Conservation (phyloP, 164 flowering plant species). For the Malania oleifera region DNA sequence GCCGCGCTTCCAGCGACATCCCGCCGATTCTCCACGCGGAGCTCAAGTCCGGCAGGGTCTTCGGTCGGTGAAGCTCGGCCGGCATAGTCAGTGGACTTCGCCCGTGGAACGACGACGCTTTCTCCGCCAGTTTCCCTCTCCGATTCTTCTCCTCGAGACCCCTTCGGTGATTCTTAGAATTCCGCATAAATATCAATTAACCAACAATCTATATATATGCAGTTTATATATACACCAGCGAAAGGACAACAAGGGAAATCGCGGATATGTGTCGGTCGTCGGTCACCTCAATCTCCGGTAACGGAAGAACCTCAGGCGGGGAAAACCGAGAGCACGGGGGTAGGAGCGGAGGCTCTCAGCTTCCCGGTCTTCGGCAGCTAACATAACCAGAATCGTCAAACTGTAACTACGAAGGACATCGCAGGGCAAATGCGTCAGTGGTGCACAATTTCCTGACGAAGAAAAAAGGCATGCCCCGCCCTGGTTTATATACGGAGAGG, state of each 20-base stretch:
- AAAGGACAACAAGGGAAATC: not conserved
- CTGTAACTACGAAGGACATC: conserved; percentile 4
- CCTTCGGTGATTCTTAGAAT: conserved; percentile 25
- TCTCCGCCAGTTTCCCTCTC: conserved; percentile 39
- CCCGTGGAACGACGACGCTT: conserved; percentile 69
- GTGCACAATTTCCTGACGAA: too few relatives aligned
- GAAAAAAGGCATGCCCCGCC: not conserved
- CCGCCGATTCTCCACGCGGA: conserved; percentile 13
- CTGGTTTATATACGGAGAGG: conserved; percentile 1
- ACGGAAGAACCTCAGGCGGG: conserved; percentile 49
- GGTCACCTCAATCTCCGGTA: conserved; percentile 49
- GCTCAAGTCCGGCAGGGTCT: conserved; percentile 57
- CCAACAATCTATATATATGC: not conserved
- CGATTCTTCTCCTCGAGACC: conserved; percentile 35
- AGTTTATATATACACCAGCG: not conserved
- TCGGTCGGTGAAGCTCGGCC: conserved; percentile 46
- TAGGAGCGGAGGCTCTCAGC: conserved; percentile 45
- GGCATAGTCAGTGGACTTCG: conserved; percentile 10
- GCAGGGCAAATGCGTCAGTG: conserved; percentile 4
- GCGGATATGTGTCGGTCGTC: not conserved
- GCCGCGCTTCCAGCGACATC: conserved; percentile 13
- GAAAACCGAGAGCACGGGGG: conserved; percentile 53
- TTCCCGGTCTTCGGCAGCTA: conserved; percentile 24
- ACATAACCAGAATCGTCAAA: conserved; percentile 35
- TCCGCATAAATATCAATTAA: too few relatives aligned